Percentiles rank a stretch among this genome's conserved stretches.
Conservation (phyloP, 768 basidiomycete genomes). For the Tylopilus sp. region DNA sequence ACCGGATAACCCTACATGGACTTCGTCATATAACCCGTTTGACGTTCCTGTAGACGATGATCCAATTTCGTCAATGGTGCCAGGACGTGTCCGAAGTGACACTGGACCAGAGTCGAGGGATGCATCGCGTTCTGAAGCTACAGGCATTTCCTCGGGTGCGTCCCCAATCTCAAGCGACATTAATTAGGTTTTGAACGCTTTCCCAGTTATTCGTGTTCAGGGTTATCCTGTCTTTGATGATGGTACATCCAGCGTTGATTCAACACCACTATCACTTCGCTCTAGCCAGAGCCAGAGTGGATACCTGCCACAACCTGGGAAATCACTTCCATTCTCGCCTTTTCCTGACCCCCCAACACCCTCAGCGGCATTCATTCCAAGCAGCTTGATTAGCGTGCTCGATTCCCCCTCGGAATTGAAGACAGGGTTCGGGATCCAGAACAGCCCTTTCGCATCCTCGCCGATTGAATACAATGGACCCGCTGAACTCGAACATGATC, state of each 20-base stretch:
- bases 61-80: conserved; percentile 11
- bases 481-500: conserved; percentile 39
- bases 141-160: conserved; percentile 31
- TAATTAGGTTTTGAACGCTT: conserved; percentile 9
- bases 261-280: conserved; percentile 11
- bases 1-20: conserved; percentile 18
- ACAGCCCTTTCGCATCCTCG: conserved; percentile 34
- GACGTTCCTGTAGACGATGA: conserved; percentile 23
- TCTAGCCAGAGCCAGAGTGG: conserved; percentile 12
- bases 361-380: conserved; percentile 54
- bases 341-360: conserved; percentile 42
- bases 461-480: conserved; percentile 39
- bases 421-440: conserved; percentile 14
- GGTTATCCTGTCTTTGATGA: conserved; percentile 42
- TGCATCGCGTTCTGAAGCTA: conserved; percentile 22
- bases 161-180: conserved; percentile 22
- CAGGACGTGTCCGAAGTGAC: conserved; percentile 9
- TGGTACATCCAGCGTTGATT: conserved; percentile 31
- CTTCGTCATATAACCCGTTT: conserved; percentile 32
- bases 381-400: conserved; percentile 44
- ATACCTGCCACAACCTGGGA: conserved; percentile 17
- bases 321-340: conserved; percentile 44
- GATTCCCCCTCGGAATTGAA: conserved; percentile 59
- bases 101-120: conserved; percentile 14
- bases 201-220: conserved; percentile 29